phyloP scores from a whole-genome alignment of 2,329 filamentous ascomycete species.

The Clathrospora elynae region DNA sequence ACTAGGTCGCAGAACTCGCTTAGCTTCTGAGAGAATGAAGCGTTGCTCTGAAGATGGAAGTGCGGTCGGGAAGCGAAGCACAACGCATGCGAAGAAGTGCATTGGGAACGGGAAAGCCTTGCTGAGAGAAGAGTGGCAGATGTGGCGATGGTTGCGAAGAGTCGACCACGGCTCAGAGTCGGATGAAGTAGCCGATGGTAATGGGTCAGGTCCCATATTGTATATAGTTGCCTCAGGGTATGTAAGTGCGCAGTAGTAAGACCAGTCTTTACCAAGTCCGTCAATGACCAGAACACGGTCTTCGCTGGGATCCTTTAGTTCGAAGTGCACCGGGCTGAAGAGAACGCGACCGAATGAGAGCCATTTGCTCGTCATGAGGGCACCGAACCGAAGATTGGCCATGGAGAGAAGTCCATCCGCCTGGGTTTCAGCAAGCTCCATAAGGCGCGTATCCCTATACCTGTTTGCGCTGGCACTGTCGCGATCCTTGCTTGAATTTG shows the following conservation, averaged over 20 bases:
- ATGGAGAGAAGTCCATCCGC: constrained; percentile 55
- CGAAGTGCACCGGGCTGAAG: constrained; percentile 78
- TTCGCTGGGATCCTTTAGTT: constrained; percentile 64
- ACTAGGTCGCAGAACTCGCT: constrained; percentile 76
- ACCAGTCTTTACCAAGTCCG: constrained; percentile 89
- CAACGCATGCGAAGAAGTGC: constrained; percentile 75
- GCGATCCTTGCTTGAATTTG: constrained; percentile 42
- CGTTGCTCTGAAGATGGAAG: constrained; percentile 71
- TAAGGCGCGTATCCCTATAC: constrained; percentile 64
- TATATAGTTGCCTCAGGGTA: constrained; percentile 77
- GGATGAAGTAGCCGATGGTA: constrained; percentile 23
- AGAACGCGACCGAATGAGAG: constrained; percentile 82
- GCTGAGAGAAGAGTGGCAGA: constrained; percentile 67
- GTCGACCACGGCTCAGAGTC: constrained; percentile 43
- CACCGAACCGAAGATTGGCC: constrained; percentile 77
- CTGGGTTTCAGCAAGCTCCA: constrained; percentile 48
- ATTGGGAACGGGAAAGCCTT: constrained; percentile 75
- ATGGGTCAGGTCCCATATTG: constrained; percentile 61
- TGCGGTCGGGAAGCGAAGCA: constrained; percentile 76
- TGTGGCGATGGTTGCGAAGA: constrained; percentile 72
- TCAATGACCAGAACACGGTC: constrained; percentile 76
- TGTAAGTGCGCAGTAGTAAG: constrained; percentile 80
- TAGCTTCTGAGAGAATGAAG: constrained; percentile 74
- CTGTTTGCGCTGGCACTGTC: constrained; percentile 40
- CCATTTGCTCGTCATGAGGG: constrained; percentile 87